These are phyloP conservation scores for Tricholoma hemisulphureum DNA, from an alignment of 768 basidiomycete species.

Conservation along the genomic window DNA sequence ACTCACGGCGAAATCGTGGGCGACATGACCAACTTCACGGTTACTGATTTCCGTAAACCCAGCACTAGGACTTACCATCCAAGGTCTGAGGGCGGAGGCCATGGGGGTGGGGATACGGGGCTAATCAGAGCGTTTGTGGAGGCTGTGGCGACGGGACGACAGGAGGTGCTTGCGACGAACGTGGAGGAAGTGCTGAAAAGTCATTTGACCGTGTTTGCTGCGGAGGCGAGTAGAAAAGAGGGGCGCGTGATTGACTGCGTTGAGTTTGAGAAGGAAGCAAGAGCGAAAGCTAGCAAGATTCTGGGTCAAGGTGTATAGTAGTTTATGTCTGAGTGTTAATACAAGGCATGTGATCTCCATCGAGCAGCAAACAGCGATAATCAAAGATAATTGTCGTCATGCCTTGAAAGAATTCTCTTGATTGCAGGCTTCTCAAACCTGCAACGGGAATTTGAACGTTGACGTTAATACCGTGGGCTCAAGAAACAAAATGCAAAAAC, in stretches of 20 bases:
- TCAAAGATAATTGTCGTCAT: too few relatives aligned
- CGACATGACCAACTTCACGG: conserved; percentile 73
- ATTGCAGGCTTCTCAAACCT: too few relatives aligned
- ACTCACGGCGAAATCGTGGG: conserved; percentile 88
- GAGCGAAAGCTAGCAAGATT: conserved; percentile 23
- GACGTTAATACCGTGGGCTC: too few relatives aligned
- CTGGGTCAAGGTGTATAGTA: not conserved
- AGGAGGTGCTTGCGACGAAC: conserved; percentile 63
- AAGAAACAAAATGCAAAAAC: too few relatives aligned
- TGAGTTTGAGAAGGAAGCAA: conserved; percentile 58
- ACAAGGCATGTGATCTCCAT: too few relatives aligned
- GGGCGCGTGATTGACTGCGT: conserved; percentile 68
- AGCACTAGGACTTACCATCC: conserved; percentile 48
- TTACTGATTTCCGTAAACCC: conserved; percentile 70
- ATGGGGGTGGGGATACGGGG: conserved; percentile 82
- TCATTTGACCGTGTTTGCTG: conserved; percentile 86
- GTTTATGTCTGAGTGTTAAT: too few relatives aligned
- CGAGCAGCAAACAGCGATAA: too few relatives aligned
- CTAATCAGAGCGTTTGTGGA: conserved; percentile 74
- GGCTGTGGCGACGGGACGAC: conserved; percentile 65
- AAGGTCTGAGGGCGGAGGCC: conserved; percentile 60
- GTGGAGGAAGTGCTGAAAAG: conserved; percentile 69
- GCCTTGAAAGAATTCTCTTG: too few relatives aligned
- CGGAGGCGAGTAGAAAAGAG: conserved; percentile 71
- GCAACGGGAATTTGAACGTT: too few relatives aligned